A percentile compares a stretch with the other conserved stretches of the same genome.
phyloP scores from a whole-genome alignment of 2,329 filamentous ascomycete genomes.

The Epichloe baconii region DNA sequence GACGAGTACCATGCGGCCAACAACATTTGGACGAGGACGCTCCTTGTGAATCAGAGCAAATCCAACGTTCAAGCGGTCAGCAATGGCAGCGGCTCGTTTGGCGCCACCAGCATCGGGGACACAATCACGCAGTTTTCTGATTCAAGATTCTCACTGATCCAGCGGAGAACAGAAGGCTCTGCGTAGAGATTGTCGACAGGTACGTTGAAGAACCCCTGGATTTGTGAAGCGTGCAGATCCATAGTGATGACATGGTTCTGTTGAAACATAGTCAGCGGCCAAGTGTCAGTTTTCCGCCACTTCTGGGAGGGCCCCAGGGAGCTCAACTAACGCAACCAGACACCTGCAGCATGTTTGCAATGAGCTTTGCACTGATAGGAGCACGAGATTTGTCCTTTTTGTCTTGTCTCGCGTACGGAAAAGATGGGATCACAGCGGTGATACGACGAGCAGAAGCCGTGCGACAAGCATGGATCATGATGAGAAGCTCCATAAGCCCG shows the following conservation, averaged over 20 bases:
- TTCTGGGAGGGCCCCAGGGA: background rate
- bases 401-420: slow-evolving; percentile 91
- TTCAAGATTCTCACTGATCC: slow-evolving; percentile 77
- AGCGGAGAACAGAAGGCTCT: slow-evolving; percentile 80
- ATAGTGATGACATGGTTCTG: slow-evolving; percentile 66
- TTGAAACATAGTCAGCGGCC: background rate
- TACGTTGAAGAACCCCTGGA: slow-evolving; percentile 89
- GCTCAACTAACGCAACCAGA: slow-evolving; percentile 52
- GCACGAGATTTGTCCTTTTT: slow-evolving; percentile 95
- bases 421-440: slow-evolving; percentile 90
- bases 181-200: slow-evolving; percentile 73
- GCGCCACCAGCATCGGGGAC: slow-evolving; percentile 85
- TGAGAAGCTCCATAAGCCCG: slow-evolving; percentile 92
- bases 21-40: slow-evolving; percentile 71
- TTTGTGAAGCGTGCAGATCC: slow-evolving; percentile 89
- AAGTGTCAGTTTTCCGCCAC: background rate
- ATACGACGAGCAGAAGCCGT: slow-evolving; percentile 65
- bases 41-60: slow-evolving; percentile 98
- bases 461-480: slow-evolving; percentile 91
- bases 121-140: slow-evolving; percentile 84
- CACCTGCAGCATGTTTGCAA: slow-evolving; percentile 95
- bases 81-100: slow-evolving; percentile 86
- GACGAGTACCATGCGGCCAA: slow-evolving; percentile 86
- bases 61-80: slow-evolving; percentile 76
- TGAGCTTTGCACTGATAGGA: slow-evolving; percentile 91